Evolutionary conservation across 768 basidiomycete species (phyloP), one percentile per base, ranked within the genome.

Genomic region (Psilocybe tampanensis): DNA sequence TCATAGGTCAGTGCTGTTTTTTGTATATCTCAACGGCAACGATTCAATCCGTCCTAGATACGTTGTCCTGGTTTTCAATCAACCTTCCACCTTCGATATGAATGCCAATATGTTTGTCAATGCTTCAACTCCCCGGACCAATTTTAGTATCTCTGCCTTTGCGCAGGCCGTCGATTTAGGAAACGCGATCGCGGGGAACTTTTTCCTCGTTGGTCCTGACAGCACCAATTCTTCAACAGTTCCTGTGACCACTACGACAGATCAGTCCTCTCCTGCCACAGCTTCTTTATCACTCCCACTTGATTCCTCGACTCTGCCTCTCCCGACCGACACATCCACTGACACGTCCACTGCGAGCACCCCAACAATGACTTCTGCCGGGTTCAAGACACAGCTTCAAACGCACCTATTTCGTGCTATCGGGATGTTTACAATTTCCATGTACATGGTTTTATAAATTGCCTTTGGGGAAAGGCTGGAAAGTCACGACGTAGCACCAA

Each of bases 101-200:
- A 60, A 62, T 18, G 71, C 66, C 41, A 61, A 66, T 23, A 58
- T 61, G 32, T 62, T 76, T 23, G 66, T 78, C 26, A 75, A 76
- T 36, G 58, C 67, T 3, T 68, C 70, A 17, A 73, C 74, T 2
- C 68, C 71, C 23, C 65, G 74, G 55, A 66, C 56, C 24, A 72
- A 72, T 47, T 81, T 80, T 68, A 76, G 76, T 57, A 61, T 78
- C 51, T 67, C 72, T 26, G 57, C 56, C 13, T 79, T 81, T 60
- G 72, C 70, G 7, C 56, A 60, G 22, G 66, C 61, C 15, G 59
- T 72, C 8, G 65, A 71, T 24, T 66, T 80, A 15, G 73, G 72
- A 1, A 51, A 60, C 23, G 76, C 77, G 13, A 59, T 79, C 42
- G 77, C 75, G 17, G 79, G 78, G 32, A 77, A 72, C 44, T 80